Conservation (phyloP, 139 green algal species). For the Asterochloris erici region DNA sequence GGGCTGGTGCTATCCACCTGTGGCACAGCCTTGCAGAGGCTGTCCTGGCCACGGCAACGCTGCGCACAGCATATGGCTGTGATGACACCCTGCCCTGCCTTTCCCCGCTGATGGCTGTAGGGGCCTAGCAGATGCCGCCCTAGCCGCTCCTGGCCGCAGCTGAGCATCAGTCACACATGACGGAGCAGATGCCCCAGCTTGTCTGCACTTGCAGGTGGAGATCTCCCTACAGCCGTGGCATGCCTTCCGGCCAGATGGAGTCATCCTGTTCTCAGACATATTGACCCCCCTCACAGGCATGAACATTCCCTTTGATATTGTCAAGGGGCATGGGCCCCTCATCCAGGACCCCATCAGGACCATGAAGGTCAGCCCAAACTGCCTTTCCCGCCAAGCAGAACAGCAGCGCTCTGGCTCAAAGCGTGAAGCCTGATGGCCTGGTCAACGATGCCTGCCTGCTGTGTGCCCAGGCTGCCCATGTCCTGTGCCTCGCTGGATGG, state of each 20-base stretch:
- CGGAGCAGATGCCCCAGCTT: background rate
- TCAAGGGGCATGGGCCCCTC: conserved; percentile 74
- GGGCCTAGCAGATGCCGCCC: background rate
- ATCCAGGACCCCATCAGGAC: conserved; percentile 89
- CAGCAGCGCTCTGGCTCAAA: no score
- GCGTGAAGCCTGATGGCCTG: no score
- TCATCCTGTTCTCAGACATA: conserved; percentile 97
- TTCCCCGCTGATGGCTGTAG: no score
- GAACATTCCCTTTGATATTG: conserved; percentile 96
- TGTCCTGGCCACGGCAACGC: background rate
- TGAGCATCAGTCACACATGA: background rate
- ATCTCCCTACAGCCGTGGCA: conserved; percentile 90
- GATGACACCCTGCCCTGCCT: no score
- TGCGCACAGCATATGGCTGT: background rate
- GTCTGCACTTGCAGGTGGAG: conserved; percentile 59
- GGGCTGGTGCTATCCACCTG: conserved; percentile 67
- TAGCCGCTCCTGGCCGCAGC: background rate
- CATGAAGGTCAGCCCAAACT: conserved; percentile 55
- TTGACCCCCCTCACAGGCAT: conserved; percentile 88
- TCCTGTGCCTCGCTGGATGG: no score
- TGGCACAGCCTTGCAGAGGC: background rate
- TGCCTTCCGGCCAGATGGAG: conserved; percentile 90
- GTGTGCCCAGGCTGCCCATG: no score
- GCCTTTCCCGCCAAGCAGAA: no score
- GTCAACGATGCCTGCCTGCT: no score